A percentile compares a stretch with the other conserved stretches of the same genome.
These are phyloP conservation scores for Groenewaldozyma auringiensis DNA, from an alignment of 1,139 yeast genomes.

Conservation along the genomic window DNA sequence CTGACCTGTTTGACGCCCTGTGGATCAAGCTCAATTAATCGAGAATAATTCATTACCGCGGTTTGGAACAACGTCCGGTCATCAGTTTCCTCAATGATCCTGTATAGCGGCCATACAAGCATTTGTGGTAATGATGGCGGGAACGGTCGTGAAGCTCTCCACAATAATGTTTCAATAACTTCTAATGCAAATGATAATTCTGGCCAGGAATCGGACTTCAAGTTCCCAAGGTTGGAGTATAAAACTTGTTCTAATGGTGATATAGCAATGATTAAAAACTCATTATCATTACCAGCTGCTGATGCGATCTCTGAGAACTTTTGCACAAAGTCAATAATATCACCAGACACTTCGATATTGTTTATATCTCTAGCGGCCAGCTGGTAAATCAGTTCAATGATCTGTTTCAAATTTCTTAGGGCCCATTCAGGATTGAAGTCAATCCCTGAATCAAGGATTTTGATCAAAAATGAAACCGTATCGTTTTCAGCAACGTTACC, in stretches of 20 bases:
- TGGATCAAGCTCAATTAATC: conserved; percentile 47
- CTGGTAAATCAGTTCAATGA: conserved; percentile 50
- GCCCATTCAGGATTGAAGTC: conserved; percentile 36
- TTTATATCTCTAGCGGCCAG: conserved; percentile 70
- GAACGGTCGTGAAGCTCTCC: conserved; percentile 39
- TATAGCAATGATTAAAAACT: conserved; percentile 44
- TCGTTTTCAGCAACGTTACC: conserved; percentile 69
- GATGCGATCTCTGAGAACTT: conserved; percentile 47
- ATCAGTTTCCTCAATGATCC: conserved; percentile 45
- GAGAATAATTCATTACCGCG: conserved; percentile 67
- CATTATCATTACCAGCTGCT: conserved; percentile 33
- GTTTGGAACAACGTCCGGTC: conserved; percentile 77
- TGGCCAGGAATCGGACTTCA: conserved; percentile 32
- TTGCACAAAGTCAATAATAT: conserved; percentile 56
- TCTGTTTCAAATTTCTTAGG: conserved; percentile 36
- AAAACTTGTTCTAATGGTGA: conserved; percentile 16
- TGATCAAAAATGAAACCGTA: conserved; percentile 68
- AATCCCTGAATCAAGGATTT: conserved; percentile 53
- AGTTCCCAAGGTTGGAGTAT: conserved; percentile 28
- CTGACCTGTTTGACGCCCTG: conserved; percentile 38
- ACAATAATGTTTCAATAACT: conserved; percentile 51
- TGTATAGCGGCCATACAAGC: conserved; percentile 46
- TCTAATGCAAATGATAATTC: conserved; percentile 62
- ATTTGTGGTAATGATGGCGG: conserved; percentile 44
- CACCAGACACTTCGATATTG: conserved; percentile 54